These are phyloP conservation scores for Tetrapisispora pingtungensis DNA, from an alignment of 805 yeast species.

Conservation along the genomic window DNA sequence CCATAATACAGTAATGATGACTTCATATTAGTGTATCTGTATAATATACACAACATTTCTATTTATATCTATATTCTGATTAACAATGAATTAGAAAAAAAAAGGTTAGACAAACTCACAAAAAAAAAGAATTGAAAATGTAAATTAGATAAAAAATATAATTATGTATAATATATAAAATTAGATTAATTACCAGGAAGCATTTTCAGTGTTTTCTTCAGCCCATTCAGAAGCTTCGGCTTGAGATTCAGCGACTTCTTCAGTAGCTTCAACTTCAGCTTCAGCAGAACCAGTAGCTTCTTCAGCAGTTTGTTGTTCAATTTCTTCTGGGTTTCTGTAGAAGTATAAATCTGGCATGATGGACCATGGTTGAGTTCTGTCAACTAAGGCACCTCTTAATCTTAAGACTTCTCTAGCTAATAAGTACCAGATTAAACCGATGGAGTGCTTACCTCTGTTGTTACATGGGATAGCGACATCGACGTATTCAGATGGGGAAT, in stretches of 20 bases:
- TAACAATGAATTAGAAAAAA: no score
- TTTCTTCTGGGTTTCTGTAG: constrained; percentile 99
- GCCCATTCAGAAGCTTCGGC: constrained; percentile 56
- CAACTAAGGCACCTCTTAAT: constrained; percentile 93
- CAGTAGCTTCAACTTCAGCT: constrained; percentile 60
- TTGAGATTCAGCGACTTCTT: constrained; percentile 66
- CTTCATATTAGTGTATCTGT: no score
- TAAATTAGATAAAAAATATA: neutral
- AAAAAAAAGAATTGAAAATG: neutral
- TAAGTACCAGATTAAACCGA: constrained; percentile 99
- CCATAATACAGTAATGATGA: no score
- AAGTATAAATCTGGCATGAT: constrained; percentile 99
- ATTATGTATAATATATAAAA: neutral
- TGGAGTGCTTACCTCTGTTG: constrained; percentile 99
- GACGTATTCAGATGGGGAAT: constrained; percentile 97
- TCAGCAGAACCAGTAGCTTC: constrained; percentile 57
- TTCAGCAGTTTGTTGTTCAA: constrained; percentile 65
- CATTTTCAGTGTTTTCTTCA: constrained; percentile 34
- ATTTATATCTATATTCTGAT: no score
- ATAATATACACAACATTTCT: no score
- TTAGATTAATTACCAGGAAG: constrained; percentile 19
- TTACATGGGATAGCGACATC: constrained; percentile 99
- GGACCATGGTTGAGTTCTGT: constrained; percentile 95
- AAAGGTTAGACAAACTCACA: neutral
- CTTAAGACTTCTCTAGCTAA: constrained; percentile 98